phyloP scores from a whole-genome alignment of 2,329 filamentous ascomycete genomes.

The Phialophora expanda region DNA sequence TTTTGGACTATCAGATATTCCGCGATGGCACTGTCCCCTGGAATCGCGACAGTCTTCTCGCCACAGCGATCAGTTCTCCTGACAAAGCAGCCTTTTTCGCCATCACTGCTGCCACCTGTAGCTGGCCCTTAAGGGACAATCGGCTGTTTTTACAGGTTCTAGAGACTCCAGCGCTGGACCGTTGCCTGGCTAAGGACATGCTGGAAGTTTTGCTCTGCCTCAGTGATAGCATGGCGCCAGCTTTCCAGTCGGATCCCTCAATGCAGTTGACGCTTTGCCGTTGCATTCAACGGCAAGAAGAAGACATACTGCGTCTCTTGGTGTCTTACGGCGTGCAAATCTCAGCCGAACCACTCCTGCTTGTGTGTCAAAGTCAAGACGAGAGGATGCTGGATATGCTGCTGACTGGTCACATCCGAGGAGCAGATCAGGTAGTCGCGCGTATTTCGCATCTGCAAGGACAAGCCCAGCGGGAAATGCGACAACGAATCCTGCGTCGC shows the following conservation, averaged over 20 bases:
- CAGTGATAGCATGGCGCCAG: slow-evolving; percentile 4
- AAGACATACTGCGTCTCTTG: slow-evolving; percentile 20
- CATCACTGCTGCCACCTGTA: slow-evolving; percentile 7
- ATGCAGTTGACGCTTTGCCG: slow-evolving; percentile 10
- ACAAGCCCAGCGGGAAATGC: slow-evolving; percentile 1
- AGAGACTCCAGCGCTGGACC: slow-evolving; percentile 7
- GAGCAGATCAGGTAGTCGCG: slow-evolving; percentile 9
- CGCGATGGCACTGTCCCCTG: neutral
- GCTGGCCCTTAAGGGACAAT: slow-evolving; percentile 15
- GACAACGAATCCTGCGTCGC: slow-evolving; percentile 4
- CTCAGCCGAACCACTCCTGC: neutral
- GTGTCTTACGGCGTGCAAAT: slow-evolving; percentile 10
- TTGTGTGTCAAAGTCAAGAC: slow-evolving; percentile 17
- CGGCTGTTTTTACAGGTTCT: slow-evolving; percentile 18
- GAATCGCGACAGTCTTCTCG: slow-evolving; percentile 19
- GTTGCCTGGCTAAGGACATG: slow-evolving; percentile 15
- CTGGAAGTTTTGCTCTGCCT: slow-evolving; percentile 21
- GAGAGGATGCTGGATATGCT: slow-evolving; percentile 14
- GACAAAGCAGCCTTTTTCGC: slow-evolving; percentile 14
- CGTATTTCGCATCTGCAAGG: neutral
- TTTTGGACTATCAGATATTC: slow-evolving; percentile 10
- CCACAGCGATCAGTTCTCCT: slow-evolving; percentile 7
- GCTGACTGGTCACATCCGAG: slow-evolving; percentile 14
- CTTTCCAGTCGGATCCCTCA: slow-evolving; percentile 2
- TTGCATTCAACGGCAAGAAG: slow-evolving; percentile 9